Base-by-base conservation (phyloP, 345 rosid species). In the Eucalyptus regnans region DNA sequence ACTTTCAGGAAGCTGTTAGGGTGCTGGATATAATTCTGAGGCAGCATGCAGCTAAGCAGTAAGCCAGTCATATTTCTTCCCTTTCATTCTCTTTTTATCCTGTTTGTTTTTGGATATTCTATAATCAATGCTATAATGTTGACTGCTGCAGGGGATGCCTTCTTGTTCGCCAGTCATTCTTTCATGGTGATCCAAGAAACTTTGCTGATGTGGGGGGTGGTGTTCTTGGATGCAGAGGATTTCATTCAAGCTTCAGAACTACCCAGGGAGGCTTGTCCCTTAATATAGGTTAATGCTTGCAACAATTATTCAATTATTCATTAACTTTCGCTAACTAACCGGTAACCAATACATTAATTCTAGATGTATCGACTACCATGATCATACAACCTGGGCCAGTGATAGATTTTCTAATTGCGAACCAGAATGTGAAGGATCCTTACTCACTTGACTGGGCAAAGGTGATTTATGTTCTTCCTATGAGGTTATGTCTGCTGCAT, bases 281-380 rank as follows among this genome's bases (percentile, higher is more conserved):
- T 48, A 97, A 97, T 92, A 95, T 96, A 87, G 99, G 98, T 97
- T 7, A 12, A 76, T 41, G 10, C 84, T 76, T 41, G 27, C 48
- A 76, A 76, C 66, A 50, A 86, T 51, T 33, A 51, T 52, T 51
- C 18, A 22, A 33, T 51, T 51, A 11, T 50, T 31, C 54, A 86
- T 50, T 51, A 7, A 16, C 66, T 51, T 87, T 85, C 88, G 89
- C 86, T 81, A 79, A 15, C 83, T 68, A 41, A 62, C 89, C 62
- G 49, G 86, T 71, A 90, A 8, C 84, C 48, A 18, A 10, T 76
- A 68, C 54, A 90, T 43, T 23, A 12, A 90, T 17, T 86, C 44
- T 90, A 97, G 99, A 97, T 94, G 99, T 96, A 2, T 96, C 99
- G 12, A 97, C 99, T 2, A 96, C 98, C 25, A 96, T 96, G 98